Percentiles rank a stretch among this genome's conserved stretches.
These are phyloP conservation scores for Barnettozyma sucrosica DNA, from an alignment of 805 yeast species.

Conservation along the genomic window DNA sequence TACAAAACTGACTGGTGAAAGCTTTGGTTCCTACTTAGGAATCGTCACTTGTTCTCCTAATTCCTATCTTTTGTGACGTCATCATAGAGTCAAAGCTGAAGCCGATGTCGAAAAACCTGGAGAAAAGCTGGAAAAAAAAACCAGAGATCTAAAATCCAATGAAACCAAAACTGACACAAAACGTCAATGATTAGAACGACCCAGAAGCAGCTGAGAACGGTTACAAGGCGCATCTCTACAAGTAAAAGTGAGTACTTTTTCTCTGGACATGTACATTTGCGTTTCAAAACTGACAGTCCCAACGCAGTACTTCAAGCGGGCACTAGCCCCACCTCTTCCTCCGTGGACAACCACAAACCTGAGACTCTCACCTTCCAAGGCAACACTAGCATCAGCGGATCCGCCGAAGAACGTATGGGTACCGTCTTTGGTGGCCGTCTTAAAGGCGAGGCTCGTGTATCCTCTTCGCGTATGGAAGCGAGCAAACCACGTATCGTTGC, in stretches of 20 bases:
- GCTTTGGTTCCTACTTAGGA: too few species aligned
- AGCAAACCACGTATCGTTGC: constrained; percentile 30
- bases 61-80: not conserved
- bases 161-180: not conserved
- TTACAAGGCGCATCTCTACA: not conserved
- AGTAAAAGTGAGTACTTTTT: not conserved
- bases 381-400: constrained; percentile 25
- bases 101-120: not conserved
- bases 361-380: constrained; percentile 25
- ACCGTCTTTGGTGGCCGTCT: constrained; percentile 52
- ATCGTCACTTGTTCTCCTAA: not conserved
- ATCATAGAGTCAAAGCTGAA: too few species aligned
- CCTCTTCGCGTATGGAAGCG: constrained; percentile 29
- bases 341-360: not conserved
- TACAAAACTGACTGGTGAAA: too few species aligned
- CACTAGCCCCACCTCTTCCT: not conserved
- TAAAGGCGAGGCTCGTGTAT: constrained; percentile 43
- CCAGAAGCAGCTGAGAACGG: not conserved
- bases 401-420: constrained; percentile 43
- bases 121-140: not conserved
- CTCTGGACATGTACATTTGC: too few species aligned
- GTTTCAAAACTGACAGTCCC: not conserved
- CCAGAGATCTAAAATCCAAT: not conserved
- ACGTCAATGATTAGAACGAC: not conserved
- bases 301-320: not conserved